phyloP scores from a whole-genome alignment of 352 stramenopile genomes.

The Pythium angustatum region DNA sequence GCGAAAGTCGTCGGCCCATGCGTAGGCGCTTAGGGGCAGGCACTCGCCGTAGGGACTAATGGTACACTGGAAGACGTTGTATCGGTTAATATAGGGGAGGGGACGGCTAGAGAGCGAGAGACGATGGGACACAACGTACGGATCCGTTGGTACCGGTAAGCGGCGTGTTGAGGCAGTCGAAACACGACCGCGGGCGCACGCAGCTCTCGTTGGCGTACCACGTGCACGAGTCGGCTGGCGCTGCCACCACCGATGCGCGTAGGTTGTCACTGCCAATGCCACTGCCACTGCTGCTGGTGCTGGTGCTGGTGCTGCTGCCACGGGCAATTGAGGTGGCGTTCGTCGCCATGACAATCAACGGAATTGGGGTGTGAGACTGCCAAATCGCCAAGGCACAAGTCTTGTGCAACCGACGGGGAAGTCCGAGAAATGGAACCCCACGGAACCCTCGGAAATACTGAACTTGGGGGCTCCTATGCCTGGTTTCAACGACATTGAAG shows the following conservation, averaged over 20 bases:
- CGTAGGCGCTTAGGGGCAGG: conserved; percentile 19
- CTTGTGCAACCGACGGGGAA: not conserved
- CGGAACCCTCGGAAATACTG: not conserved
- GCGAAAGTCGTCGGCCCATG: conserved; percentile 21
- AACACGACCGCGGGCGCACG: conserved; percentile 52
- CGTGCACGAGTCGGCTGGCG: conserved; percentile 35
- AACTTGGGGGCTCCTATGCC: not conserved
- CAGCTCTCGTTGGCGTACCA: conserved; percentile 40
- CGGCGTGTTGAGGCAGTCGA: conserved; percentile 55
- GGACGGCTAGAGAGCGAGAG: too few species aligned
- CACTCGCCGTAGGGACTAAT: conserved; percentile 24
- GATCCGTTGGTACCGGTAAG: not conserved
- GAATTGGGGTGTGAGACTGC: not conserved
- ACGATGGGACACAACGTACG: too few species aligned
- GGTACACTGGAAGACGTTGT: conserved; percentile 22
- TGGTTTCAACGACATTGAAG: not conserved
- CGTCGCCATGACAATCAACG: not conserved
- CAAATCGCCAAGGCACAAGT: not conserved
- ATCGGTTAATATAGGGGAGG: too few species aligned
- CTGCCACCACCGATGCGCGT: not conserved
- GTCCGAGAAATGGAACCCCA: not conserved
- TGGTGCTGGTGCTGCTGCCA: not conserved
- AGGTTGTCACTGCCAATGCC: not conserved
- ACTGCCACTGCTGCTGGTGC: not conserved
- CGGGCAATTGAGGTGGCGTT: not conserved